Percentiles rank a stretch among this genome's conserved stretches.
These are phyloP conservation scores for Stentor coeruleus DNA, from an alignment of 73 alveolate genomes.

Conservation along the genomic window DNA sequence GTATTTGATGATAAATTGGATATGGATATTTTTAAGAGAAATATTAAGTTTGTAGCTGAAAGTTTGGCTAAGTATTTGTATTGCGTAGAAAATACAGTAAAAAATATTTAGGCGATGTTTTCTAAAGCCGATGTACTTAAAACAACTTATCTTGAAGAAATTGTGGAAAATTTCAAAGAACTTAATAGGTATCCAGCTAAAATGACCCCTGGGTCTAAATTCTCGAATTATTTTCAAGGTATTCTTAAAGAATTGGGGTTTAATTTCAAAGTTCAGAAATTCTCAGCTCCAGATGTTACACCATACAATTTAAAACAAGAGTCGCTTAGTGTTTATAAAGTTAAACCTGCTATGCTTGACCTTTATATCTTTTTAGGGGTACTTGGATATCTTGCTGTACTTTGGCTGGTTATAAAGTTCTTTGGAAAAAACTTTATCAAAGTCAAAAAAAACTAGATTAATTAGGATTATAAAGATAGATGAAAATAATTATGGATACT, in stretches of 20 bases:
- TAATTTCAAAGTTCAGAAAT: background rate
- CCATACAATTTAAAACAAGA: slow-evolving; percentile 5
- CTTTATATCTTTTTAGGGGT: slow-evolving; percentile 19
- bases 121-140: background rate
- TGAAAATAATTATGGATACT: no score
- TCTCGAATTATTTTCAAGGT: background rate
- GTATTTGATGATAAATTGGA: slow-evolving; percentile 52
- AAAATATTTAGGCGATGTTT: background rate
- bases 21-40: slow-evolving; percentile 38
- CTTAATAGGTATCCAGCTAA: background rate
- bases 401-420: slow-evolving; percentile 8
- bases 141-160: background rate
- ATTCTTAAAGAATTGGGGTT: background rate
- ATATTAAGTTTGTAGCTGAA: slow-evolving; percentile 61
- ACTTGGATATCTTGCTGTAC: slow-evolving; percentile 19
- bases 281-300: slow-evolving; percentile 11
- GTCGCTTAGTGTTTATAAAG: slow-evolving; percentile 11
- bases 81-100: background rate
- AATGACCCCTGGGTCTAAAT: slow-evolving; percentile 4
- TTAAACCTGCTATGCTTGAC: slow-evolving; percentile 29
- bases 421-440: background rate
- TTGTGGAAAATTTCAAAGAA: background rate
- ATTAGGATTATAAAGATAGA: background rate
- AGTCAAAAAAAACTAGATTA: no score
- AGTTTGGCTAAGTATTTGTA: slow-evolving; percentile 40